Evolutionary conservation across 169 alveolate species (phyloP), one percentile per base, ranked within the genome.

Genomic region (Plasmodium vinckei): DNA sequence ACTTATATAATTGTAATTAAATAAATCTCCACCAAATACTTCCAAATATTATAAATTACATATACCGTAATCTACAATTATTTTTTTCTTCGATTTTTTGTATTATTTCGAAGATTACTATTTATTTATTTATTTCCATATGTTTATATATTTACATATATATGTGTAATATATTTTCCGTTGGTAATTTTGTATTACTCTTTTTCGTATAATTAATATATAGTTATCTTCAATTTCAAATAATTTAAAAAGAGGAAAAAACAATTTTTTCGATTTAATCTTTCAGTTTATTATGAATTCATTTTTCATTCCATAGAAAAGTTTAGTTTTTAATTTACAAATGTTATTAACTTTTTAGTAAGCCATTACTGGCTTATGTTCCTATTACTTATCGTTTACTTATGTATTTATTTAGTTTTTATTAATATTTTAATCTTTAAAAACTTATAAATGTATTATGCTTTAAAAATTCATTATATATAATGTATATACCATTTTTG

Each of bases 361-460:
- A 15, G 59, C 59, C 19, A 13, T 51, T 15, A 3, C 17, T 51
- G 59, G 59, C 59, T 51, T 15, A 51, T 51, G n/a, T 0, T 51
- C n/a, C 59, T 15, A 51, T 51, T 51, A 13, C 19, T 51, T 51
- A 51, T 51, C 19, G 4, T 57, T 15, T 57, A 57, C 42, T 9
- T 57, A 57, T 13, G 3, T 51, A 51, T 51, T 51, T 13, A 13
- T 57, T 57, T 9, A 23, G 19, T 57, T 57, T 57, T 57, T 0
- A 57, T 12, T 57, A 33, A 33, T 33, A n/a, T 57, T 57, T 57
- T 57, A 57, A 57, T 57, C 25, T 57, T 57, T 57, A n/a, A 57
- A 13, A 57, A 17, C 10, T 5, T 23, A 9, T 23, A 57, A 57
- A 17, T 12, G 65, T 17, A n/a, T 57, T 12, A 33, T 33, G 7